A percentile compares a stretch with the other conserved stretches of the same genome.
Evolutionary conservation across 139 green algal species (phyloP).

Genomic region (Penium margaritaceum): DNA sequence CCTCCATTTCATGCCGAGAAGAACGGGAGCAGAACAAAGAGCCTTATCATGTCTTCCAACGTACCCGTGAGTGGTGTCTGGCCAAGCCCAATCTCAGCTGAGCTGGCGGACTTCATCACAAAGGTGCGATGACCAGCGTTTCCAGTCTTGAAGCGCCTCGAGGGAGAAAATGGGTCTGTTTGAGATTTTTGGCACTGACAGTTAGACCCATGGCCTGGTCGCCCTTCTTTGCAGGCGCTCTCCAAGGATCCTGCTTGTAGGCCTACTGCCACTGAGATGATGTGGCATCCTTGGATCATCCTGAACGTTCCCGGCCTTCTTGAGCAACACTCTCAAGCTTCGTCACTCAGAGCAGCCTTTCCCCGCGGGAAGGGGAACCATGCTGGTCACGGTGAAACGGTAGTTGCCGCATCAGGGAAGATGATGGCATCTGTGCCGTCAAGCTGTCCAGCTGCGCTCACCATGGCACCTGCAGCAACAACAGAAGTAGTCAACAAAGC

Average conservation of each 20-base stretch:
- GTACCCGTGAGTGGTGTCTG: slow-evolving; percentile 10
- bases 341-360: too few relatives aligned
- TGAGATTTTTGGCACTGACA: not conserved
- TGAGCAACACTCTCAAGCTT: too few relatives aligned
- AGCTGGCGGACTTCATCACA: slow-evolving; percentile 20
- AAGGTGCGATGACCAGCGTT: not conserved
- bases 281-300: slow-evolving; percentile 9
- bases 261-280: not conserved
- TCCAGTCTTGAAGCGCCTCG: not conserved
- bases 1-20: slow-evolving; percentile 15
- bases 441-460: too few relatives aligned
- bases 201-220: not conserved
- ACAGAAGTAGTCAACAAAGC: too few relatives aligned
- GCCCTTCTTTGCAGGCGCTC: not conserved
- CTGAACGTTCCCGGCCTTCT: too few relatives aligned
- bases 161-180: not conserved
- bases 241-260: slow-evolving; percentile 6
- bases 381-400: too few relatives aligned
- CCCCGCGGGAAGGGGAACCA: too few relatives aligned
- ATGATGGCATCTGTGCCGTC: too few relatives aligned
- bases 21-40: slow-evolving; percentile 4
- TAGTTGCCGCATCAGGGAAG: too few relatives aligned
- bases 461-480: too few relatives aligned
- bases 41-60: slow-evolving; percentile 1
- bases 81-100: not conserved